phyloP scores from a whole-genome alignment of 2,329 filamentous ascomycete species.

The Fusarium transvaalense region DNA sequence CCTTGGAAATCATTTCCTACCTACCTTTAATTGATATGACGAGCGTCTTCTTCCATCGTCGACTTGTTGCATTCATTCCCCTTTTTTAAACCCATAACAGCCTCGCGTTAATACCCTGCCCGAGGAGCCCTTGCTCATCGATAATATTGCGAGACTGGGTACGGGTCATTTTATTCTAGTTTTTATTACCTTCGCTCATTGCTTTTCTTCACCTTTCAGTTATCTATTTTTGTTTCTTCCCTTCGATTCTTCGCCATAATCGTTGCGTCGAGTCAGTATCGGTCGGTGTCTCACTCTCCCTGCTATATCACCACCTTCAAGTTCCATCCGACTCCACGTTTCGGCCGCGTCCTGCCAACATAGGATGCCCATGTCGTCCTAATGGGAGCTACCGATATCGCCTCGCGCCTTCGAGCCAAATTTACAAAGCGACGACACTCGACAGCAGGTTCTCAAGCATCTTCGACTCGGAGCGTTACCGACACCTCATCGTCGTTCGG shows the following conservation, averaged over 20 bases:
- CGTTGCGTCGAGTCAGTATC: background rate
- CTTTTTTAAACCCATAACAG: slow-evolving; percentile 22
- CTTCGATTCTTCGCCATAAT: background rate
- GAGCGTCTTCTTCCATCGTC: slow-evolving; percentile 8
- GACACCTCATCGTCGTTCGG: slow-evolving; percentile 40
- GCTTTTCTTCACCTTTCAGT: slow-evolving; percentile 14
- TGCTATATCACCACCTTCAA: slow-evolving; percentile 18
- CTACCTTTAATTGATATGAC: slow-evolving; percentile 8
- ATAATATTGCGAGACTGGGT: slow-evolving; percentile 38
- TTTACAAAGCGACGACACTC: slow-evolving; percentile 60
- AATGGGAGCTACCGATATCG: slow-evolving; percentile 60
- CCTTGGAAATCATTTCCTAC: slow-evolving; percentile 18
- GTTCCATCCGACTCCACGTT: slow-evolving; percentile 22
- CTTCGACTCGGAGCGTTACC: slow-evolving; percentile 49
- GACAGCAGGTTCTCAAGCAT: slow-evolving; percentile 53
- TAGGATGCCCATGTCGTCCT: slow-evolving; percentile 37
- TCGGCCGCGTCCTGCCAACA: slow-evolving; percentile 26
- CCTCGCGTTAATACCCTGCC: slow-evolving; percentile 36
- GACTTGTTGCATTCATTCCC: background rate
- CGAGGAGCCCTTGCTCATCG: slow-evolving; percentile 30
- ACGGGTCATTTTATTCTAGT: slow-evolving; percentile 16
- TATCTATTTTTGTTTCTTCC: slow-evolving; percentile 7
- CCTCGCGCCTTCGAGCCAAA: slow-evolving; percentile 61
- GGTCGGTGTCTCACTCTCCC: slow-evolving; percentile 31
- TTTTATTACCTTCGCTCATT: slow-evolving; percentile 21